Evolutionary conservation across 2,329 filamentous ascomycete genomes (phyloP).

Genomic region (Diaporthe sp.): DNA sequence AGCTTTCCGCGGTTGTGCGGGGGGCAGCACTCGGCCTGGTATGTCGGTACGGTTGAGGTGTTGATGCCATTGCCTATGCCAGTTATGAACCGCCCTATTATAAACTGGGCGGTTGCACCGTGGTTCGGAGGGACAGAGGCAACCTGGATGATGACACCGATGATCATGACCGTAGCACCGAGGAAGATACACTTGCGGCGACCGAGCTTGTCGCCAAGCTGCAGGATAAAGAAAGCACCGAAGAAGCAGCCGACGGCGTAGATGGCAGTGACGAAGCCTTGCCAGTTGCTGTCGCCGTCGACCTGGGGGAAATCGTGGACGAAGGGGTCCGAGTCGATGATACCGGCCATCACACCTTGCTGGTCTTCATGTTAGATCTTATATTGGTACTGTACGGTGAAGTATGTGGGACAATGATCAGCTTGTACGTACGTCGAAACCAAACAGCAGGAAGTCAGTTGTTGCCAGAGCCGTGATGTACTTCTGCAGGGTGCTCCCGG

Average conservation of each 20-base stretch:
- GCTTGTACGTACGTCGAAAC: constrained; percentile 31
- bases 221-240: constrained; percentile 52
- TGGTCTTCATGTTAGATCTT: not conserved
- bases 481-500: constrained; percentile 32
- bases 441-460: constrained; percentile 33
- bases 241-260: constrained; percentile 55
- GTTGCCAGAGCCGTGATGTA: constrained; percentile 33
- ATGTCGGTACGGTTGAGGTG: constrained; percentile 56
- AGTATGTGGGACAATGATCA: too few species aligned
- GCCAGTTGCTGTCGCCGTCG: constrained; percentile 43
- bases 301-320: constrained; percentile 44
- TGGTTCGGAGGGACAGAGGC: constrained; percentile 56
- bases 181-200: constrained; percentile 64
- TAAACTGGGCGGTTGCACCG: constrained; percentile 58
- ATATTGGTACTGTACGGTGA: not conserved
- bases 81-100: constrained; percentile 59
- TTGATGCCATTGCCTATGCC: constrained; percentile 63
- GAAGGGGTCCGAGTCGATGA: constrained; percentile 29
- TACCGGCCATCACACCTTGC: constrained; percentile 36
- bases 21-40: constrained; percentile 52
- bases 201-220: constrained; percentile 63
- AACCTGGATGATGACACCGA: constrained; percentile 66
- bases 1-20: constrained; percentile 69
- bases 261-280: constrained; percentile 52
- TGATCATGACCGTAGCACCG: constrained; percentile 63